Percentiles rank a stretch among this genome's conserved stretches.
These are phyloP conservation scores for Cyberlindnera lachancei DNA, from an alignment of 805 yeast genomes.

Conservation along the genomic window DNA sequence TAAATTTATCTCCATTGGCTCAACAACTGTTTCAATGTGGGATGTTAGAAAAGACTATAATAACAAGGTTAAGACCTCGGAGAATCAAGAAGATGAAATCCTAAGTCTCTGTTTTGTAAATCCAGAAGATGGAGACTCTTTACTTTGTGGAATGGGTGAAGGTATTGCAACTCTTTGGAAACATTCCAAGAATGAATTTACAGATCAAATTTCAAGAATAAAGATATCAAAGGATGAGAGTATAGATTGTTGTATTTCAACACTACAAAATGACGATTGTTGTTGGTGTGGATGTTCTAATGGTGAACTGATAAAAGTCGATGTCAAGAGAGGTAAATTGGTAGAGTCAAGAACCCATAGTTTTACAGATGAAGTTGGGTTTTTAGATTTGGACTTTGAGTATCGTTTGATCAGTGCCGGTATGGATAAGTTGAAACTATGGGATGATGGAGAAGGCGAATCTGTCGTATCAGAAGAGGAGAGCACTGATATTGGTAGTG, in stretches of 20 bases:
- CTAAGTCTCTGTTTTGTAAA: constrained; percentile 66
- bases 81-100: constrained; percentile 93
- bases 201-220: constrained; percentile 75
- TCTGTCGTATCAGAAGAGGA: constrained; percentile 15
- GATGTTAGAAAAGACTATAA: constrained; percentile 56
- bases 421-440: constrained; percentile 71
- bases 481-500: neutral
- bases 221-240: constrained; percentile 63
- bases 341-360: constrained; percentile 64
- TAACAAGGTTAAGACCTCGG: constrained; percentile 56
- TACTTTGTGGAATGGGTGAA: constrained; percentile 83
- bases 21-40: constrained; percentile 70
- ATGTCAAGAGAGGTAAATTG: constrained; percentile 56
- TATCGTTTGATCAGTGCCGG: constrained; percentile 79
- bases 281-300: constrained; percentile 78
- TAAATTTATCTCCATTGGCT: constrained; percentile 73
- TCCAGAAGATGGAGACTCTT: constrained; percentile 50
- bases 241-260: constrained; percentile 52
- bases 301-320: constrained; percentile 62
- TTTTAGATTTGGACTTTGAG: constrained; percentile 71
- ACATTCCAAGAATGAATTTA: constrained; percentile 54
- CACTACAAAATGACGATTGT: constrained; percentile 38
- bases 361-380: constrained; percentile 62
- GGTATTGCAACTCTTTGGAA: constrained; percentile 88
- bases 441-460: constrained; percentile 40